Evolutionary conservation across 2,329 filamentous ascomycete species (phyloP).

Genomic region (Teratosphaeria zuluensis): DNA sequence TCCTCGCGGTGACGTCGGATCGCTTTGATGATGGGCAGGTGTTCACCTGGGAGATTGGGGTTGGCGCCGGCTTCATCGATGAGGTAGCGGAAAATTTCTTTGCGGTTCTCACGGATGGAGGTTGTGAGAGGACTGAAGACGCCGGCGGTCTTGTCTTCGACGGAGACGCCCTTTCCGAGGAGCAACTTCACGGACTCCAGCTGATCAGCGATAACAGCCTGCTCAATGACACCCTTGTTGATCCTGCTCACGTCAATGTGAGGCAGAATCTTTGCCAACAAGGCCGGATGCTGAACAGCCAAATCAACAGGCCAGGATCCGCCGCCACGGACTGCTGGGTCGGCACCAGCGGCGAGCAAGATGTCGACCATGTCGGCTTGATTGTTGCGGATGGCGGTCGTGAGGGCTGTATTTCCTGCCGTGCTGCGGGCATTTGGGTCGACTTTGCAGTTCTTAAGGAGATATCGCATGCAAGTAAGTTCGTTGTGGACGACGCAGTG

Average conservation of each 20-base stretch:
- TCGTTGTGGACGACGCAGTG: constrained; percentile 54
- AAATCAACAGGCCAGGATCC: constrained; percentile 65
- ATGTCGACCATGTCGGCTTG: constrained; percentile 50
- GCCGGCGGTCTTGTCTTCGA: constrained; percentile 63
- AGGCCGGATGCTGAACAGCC: constrained; percentile 51
- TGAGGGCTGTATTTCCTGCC: constrained; percentile 52
- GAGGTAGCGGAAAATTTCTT: constrained; percentile 52
- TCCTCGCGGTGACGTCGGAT: constrained; percentile 48
- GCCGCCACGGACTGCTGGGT: constrained; percentile 54
- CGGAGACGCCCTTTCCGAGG: constrained; percentile 53
- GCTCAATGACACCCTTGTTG: constrained; percentile 58
- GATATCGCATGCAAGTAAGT: constrained; percentile 49
- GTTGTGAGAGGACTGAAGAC: constrained; percentile 63
- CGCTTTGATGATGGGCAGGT: constrained; percentile 61
- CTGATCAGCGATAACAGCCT: constrained; percentile 58
- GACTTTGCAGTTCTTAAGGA: constrained; percentile 50
- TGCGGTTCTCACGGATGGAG: constrained; percentile 53
- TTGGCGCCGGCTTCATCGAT: constrained; percentile 54
- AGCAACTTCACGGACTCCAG: constrained; percentile 58
- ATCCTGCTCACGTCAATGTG: constrained; percentile 49
- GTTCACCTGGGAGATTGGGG: constrained; percentile 58
- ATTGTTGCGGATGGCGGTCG: constrained; percentile 55
- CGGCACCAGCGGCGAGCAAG: constrained; percentile 49
- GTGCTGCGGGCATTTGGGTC: constrained; percentile 50
- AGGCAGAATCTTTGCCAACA: constrained; percentile 50